Evolutionary conservation across 441 rosid genomes (phyloP).

Genomic region (Erodium moschatum): DNA sequence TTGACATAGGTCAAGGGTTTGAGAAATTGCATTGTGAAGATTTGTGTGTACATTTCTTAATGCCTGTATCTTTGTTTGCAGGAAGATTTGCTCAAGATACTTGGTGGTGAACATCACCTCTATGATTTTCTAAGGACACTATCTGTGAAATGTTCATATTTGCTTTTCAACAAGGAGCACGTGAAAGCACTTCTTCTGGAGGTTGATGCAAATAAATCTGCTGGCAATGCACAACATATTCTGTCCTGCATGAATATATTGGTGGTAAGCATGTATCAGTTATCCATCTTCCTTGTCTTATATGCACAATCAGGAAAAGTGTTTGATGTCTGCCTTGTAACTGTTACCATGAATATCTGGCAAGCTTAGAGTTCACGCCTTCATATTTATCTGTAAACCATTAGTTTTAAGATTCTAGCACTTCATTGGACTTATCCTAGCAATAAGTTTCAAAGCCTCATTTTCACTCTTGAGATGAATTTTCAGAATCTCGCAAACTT

Average conservation of each 20-base stretch:
- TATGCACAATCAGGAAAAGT: no score
- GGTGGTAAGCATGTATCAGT: slow-evolving; percentile 69
- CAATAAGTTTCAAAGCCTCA: slow-evolving; percentile 8
- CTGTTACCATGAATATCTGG: no score
- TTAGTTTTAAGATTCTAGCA: neutral
- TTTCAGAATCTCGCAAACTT: slow-evolving; percentile 80
- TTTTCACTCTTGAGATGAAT: slow-evolving; percentile 20
- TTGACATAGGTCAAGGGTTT: neutral
- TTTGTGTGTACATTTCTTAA: slow-evolving; percentile 6
- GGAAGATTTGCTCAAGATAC: slow-evolving; percentile 89
- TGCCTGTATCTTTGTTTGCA: slow-evolving; percentile 30
- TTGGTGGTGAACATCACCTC: slow-evolving; percentile 77
- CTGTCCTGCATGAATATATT: slow-evolving; percentile 80
- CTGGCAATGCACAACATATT: slow-evolving; percentile 39
- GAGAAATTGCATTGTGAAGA: neutral
- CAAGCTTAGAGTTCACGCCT: neutral
- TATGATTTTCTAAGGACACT: slow-evolving; percentile 76
- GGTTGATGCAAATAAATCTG: slow-evolving; percentile 49
- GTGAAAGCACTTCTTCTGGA: slow-evolving; percentile 74
- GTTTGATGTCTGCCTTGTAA: no score
- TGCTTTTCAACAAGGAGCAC: slow-evolving; percentile 82
- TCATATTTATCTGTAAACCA: neutral
- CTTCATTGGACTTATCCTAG: neutral
- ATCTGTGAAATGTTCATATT: slow-evolving; percentile 78
- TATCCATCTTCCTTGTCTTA: slow-evolving; percentile 4